These are phyloP conservation scores for Pulveroboletus sp. DNA, from an alignment of 768 basidiomycete species.

Conservation along the genomic window DNA sequence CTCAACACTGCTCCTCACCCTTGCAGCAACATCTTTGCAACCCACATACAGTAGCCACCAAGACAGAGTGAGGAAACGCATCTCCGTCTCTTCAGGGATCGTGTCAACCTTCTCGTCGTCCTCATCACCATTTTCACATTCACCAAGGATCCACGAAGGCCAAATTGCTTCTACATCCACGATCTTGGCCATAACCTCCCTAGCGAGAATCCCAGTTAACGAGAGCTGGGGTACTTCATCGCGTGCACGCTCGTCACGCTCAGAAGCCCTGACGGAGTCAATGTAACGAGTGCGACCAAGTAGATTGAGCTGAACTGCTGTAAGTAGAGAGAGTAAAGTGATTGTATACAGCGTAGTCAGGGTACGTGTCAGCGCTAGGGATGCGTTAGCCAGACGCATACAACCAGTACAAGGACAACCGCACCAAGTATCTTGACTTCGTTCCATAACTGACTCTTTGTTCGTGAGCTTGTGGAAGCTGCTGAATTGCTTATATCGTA, in stretches of 20 bases:
- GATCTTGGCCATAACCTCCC: conserved; percentile 23
- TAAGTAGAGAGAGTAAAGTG: conserved; percentile 81
- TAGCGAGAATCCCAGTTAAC: conserved; percentile 19
- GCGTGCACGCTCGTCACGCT: conserved; percentile 52
- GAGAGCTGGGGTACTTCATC: conserved; percentile 34
- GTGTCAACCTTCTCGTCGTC: conserved; percentile 27
- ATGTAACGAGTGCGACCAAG: conserved; percentile 82
- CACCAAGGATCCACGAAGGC: conserved; percentile 19
- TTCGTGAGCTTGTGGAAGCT: conserved; percentile 33
- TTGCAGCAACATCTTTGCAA: conserved; percentile 77
- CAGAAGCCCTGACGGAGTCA: conserved; percentile 55
- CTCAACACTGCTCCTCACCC: conserved; percentile 71
- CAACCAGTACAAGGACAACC: conserved; percentile 35
- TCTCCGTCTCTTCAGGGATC: conserved; percentile 66
- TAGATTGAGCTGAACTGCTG: conserved; percentile 78
- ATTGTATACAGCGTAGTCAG: conserved; percentile 83
- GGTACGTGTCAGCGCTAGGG: conserved; percentile 77
- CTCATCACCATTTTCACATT: conserved; percentile 26
- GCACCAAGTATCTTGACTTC: conserved; percentile 79
- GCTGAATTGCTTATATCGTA: conserved; percentile 4
- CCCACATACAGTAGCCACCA: conserved; percentile 95
- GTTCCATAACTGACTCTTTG: conserved; percentile 86
- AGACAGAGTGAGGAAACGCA: conserved; percentile 76
- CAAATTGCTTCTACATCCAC: conserved; percentile 24
- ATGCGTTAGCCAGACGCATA: conserved; percentile 2